These are phyloP conservation scores for Immersiella caudata DNA, from an alignment of 495 filamentous ascomycete genomes.

Conservation along the genomic window DNA sequence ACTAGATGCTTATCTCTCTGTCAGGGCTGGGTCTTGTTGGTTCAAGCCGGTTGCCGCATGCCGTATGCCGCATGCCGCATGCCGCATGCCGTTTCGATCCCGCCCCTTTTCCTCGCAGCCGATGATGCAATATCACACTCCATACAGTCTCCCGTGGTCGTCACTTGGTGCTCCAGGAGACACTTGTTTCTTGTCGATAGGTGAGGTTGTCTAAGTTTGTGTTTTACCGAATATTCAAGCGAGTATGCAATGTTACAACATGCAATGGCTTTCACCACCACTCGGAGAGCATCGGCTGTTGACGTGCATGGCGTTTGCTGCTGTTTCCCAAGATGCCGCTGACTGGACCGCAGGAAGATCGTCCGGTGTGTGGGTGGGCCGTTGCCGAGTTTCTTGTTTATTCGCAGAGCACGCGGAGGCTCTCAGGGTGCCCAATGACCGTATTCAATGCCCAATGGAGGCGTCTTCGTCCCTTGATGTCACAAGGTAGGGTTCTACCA, in stretches of 20 bases:
- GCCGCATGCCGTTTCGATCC: too few species aligned
- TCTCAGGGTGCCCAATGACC: not conserved
- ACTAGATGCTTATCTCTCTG: not conserved
- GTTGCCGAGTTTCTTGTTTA: not conserved
- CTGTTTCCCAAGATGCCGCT: not conserved
- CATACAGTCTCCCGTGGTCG: not conserved
- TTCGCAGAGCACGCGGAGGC: not conserved
- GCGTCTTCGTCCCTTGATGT: not conserved
- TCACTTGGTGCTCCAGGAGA: not conserved
- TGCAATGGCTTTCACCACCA: not conserved
- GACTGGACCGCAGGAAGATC: not conserved
- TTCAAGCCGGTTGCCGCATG: not conserved
- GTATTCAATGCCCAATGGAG: not conserved
- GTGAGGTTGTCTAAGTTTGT: not conserved
- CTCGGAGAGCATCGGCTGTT: not conserved
- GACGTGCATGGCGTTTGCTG: not conserved
- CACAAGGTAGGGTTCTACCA: not conserved
- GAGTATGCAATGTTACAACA: not conserved
- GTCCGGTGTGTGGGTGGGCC: not conserved
- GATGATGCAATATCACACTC: not conserved
- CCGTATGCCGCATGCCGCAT: not conserved
- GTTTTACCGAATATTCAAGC: not conserved
- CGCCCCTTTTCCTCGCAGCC: not conserved
- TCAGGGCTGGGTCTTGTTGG: not conserved
- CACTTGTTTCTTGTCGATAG: not conserved